Conservation (phyloP, 257 asterid species). For the Solanum bulbocastanum region DNA sequence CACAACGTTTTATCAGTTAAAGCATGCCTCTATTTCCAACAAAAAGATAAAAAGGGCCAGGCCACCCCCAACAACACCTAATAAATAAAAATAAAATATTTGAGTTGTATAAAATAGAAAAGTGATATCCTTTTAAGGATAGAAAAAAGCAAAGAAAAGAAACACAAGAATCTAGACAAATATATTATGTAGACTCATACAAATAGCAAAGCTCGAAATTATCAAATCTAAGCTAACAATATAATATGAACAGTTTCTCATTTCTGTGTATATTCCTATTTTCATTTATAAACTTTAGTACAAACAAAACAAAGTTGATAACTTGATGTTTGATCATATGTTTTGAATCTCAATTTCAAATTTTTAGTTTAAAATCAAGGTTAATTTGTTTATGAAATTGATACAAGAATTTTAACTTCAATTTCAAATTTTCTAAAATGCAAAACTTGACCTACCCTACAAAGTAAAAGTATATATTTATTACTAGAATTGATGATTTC, state of each 20-base stretch:
- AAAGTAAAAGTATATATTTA: not conserved
- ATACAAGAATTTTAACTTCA: not conserved
- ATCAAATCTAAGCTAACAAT: not conserved
- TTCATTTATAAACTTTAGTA: not conserved
- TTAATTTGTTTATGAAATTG: too few species aligned
- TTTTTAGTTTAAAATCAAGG: too few species aligned
- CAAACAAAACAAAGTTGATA: not conserved
- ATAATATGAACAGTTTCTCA: not conserved
- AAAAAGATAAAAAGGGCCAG: not conserved
- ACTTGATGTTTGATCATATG: not conserved
- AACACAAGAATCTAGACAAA: not conserved
- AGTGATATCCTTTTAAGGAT: not conserved
- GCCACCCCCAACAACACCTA: not conserved
- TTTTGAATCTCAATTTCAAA: not conserved
- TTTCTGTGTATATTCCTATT: not conserved
- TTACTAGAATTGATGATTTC: constrained; percentile 37
- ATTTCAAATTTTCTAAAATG: too few species aligned
- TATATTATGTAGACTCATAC: not conserved
- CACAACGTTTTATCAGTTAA: not conserved
- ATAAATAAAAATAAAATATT: not conserved
- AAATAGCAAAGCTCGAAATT: not conserved
- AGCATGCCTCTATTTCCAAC: not conserved
- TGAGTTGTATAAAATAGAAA: not conserved
- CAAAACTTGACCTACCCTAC: not conserved
- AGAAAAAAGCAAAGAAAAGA: not conserved